Base-by-base conservation (phyloP, 768 basidiomycete species). In the Lactarius sanguifluus region DNA sequence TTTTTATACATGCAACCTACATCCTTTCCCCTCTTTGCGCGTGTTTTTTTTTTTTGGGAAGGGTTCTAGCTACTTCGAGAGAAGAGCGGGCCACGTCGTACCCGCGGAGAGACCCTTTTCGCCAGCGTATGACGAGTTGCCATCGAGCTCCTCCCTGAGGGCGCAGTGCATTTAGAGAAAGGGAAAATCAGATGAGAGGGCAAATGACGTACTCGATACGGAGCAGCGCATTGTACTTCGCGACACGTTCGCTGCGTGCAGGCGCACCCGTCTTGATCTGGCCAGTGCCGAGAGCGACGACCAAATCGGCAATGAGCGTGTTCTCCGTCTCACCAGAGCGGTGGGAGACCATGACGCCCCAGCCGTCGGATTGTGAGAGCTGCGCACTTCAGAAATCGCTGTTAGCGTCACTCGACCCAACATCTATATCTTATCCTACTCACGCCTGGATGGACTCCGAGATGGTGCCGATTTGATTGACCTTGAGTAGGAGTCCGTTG, bases 321-420 rank as follows among this genome's bases (percentile, higher is more conserved):
- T 94, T 95, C 81, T 97, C 96, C 41, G 96, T 98, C 85, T 98
- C 96, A 75, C 96, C 96, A 71, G 91, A 94, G 72, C 97, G 95
- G 85, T 98, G 97, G 61, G 96, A 98, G 78, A 96, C 89, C 97
- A 99, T 99, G 80, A 98, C 92, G 77, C 95, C 96, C 97, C 97
- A 99, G 62, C 91, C 91, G 74, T 94, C 93, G 45, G 92, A 93
- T 78, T 97, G 94, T 58, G 96, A 78, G 73, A 99, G 92, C 79
- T 98, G 95, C 67, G 96, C 94, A 76, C 94, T 96, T 69, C 38
- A 63, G 36, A 50, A 47, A 40, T 43, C 5, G 59, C 15, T 36
- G 34, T 56, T 43, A 57, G 57, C 28, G n/a, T 41, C 57, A 3
- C 18, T 36, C 5, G 45, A 10, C n/a, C 23, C 47, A 43, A 15